Conservation (phyloP, 495 filamentous ascomycete genomes). For the Penicillium antarcticum region DNA sequence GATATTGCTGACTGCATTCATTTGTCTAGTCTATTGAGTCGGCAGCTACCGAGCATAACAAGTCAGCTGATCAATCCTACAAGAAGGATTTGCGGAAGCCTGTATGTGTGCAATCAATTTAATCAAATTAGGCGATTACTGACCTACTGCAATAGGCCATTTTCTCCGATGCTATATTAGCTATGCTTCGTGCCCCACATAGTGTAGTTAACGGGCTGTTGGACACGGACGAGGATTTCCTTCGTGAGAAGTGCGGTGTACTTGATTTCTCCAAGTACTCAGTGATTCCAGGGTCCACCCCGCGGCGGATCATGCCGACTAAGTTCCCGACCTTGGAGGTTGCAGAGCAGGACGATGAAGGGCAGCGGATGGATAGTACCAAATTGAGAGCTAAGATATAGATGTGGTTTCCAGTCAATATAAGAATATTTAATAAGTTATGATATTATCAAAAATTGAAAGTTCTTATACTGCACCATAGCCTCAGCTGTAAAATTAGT, state of each 20-base stretch:
- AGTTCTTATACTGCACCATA: background rate
- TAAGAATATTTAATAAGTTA: background rate
- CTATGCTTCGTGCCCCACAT: constrained; percentile 63
- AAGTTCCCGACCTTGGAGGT: constrained; percentile 69
- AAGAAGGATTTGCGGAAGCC: constrained; percentile 61
- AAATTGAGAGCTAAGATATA: constrained; percentile 30
- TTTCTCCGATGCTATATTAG: constrained; percentile 77
- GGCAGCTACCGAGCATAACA: constrained; percentile 58
- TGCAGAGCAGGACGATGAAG: constrained; percentile 80
- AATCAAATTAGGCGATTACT: background rate
- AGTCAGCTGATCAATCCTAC: constrained; percentile 35
- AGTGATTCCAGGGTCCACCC: constrained; percentile 59
- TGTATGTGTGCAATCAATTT: constrained; percentile 20
- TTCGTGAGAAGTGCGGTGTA: constrained; percentile 60
- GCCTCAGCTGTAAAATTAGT: no score
- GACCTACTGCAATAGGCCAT: constrained; percentile 44
- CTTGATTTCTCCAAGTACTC: constrained; percentile 73
- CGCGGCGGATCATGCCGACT: constrained; percentile 76
- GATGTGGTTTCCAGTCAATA: background rate
- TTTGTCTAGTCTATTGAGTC: constrained; percentile 60
- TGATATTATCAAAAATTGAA: no score
- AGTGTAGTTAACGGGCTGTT: constrained; percentile 65
- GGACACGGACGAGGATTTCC: constrained; percentile 79
- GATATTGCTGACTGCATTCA: constrained; percentile 6
- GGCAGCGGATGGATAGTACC: constrained; percentile 65